Base-by-base conservation (phyloP, 306 rosid species). In the Cercis canadensis region DNA sequence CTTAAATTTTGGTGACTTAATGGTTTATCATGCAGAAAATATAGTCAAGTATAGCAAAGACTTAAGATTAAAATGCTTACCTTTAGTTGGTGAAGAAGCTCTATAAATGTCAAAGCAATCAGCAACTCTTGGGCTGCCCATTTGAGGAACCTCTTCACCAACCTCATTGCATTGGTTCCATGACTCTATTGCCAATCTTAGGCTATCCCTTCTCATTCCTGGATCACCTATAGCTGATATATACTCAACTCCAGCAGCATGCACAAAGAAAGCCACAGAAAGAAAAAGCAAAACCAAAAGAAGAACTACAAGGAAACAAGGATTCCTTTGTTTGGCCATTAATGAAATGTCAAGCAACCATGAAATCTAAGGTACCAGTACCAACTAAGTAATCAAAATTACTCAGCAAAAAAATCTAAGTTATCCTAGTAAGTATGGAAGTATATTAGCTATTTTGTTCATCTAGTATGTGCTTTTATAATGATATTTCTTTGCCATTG, bases 131-230 rank as follows among this genome's bases (percentile, higher is more conserved):
- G 86, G 90, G 63, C 90, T 86, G 16, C 90, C 90, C 44, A 79
- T 80, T 7, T 47, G 77, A 45, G 80, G 78, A 70, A 43, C 68
- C 68, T 86, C 90, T 59, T 86, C 84, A 36, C 90, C 90, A 57
- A 83, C 90, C 59, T 83, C 88, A 70, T 86, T 86, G 86, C 91
- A 86, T 44, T 86, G 91, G 41, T 86, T 86, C 91, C 90, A 86
- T 36, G 90, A 80, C 60, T 86, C 90, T 65, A 86, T 80, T 4
- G 90, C 87, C 57, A 86, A 62, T 44, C 90, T 68, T 10, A 86
- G 82, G 43, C 61, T 56, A 68, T 86, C 87, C 24, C 90, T 74
- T 82, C 53, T 72, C 84, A 83, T 83, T 37, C 84, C 88, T 11
- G 90, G 82, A 72, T 86, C 90, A 0, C 90, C 90, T 1, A 86